Percentiles rank a stretch among this genome's conserved stretches.
These are phyloP conservation scores for Talaromyces sp. DNA, from an alignment of 2,329 filamentous ascomycete genomes.

Conservation along the genomic window DNA sequence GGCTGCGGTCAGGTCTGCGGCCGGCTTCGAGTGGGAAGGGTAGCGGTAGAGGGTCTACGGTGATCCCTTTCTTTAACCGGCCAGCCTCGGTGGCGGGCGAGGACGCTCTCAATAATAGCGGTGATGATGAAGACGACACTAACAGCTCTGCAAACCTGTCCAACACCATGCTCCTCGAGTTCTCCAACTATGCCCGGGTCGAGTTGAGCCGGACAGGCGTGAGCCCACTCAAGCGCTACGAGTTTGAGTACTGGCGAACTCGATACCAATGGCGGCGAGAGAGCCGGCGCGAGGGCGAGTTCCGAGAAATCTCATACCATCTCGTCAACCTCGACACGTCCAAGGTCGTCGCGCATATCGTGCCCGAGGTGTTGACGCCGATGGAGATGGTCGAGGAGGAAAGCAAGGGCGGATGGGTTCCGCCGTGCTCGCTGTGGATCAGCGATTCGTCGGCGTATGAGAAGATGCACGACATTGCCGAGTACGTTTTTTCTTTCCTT, in stretches of 20 bases:
- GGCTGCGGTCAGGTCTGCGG: slow-evolving; percentile 51
- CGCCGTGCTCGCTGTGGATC: slow-evolving; percentile 87
- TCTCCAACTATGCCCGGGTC: slow-evolving; percentile 93
- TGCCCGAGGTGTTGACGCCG: slow-evolving; percentile 69
- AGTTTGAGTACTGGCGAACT: slow-evolving; percentile 90
- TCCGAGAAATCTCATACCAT: slow-evolving; percentile 68
- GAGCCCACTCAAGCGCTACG: slow-evolving; percentile 68
- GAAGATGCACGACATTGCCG: slow-evolving; percentile 72
- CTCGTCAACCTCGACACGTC: slow-evolving; percentile 64
- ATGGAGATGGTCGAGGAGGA: slow-evolving; percentile 67
- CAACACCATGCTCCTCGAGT: slow-evolving; percentile 83
- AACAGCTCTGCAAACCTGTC: slow-evolving; percentile 47
- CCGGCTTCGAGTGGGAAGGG: slow-evolving; percentile 47
- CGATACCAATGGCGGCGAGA: slow-evolving; percentile 79
- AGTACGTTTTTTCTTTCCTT: slow-evolving; percentile 56
- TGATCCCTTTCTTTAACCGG: slow-evolving; percentile 42
- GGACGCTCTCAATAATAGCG: slow-evolving; percentile 3
- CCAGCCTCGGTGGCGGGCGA: slow-evolving; percentile 35
- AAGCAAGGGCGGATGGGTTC: slow-evolving; percentile 79
- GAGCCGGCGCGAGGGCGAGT: slow-evolving; percentile 59
- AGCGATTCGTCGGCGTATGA: slow-evolving; percentile 66
- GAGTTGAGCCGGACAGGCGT: slow-evolving; percentile 67
- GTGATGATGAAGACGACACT: slow-evolving; percentile 10
- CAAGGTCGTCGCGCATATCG: slow-evolving; percentile 72
- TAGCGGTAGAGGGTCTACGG: slow-evolving; percentile 15